Percentiles rank a stretch among this genome's conserved stretches.
Evolutionary conservation across 2,329 filamentous ascomycete genomes (phyloP).

Genomic region (Cytospora piceae): DNA sequence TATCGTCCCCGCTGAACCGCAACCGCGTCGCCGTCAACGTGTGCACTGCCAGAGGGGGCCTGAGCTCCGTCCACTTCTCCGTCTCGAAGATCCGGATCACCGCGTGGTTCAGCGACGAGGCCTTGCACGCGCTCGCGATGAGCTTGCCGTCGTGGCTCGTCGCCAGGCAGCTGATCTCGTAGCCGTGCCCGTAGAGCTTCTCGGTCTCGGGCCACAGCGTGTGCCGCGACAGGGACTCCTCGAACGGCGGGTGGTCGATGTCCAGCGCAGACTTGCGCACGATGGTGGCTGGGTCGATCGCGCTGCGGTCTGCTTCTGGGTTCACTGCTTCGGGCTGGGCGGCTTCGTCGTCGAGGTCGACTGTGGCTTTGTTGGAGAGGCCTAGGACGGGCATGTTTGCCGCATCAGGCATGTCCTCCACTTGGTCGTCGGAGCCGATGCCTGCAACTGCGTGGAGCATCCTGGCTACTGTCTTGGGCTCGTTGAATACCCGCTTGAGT

Average conservation of each 20-base stretch:
- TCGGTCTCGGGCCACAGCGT: conserved; percentile 96
- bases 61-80: conserved; percentile 82
- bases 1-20: conserved; percentile 76
- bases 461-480: conserved; percentile 80
- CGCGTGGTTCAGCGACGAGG: conserved; percentile 90
- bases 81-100: conserved; percentile 93
- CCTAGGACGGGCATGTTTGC: conserved; percentile 95
- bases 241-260: conserved; percentile 76
- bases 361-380: conserved; percentile 91
- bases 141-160: conserved; percentile 73
- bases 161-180: conserved; percentile 90
- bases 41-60: conserved; percentile 81
- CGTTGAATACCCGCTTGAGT: conserved; percentile 91
- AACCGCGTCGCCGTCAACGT: conserved; percentile 83
- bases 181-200: conserved; percentile 97
- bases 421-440: conserved; percentile 48
- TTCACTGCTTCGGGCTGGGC: conserved; percentile 41
- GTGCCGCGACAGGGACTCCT: conserved; percentile 86
- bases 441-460: conserved; percentile 72
- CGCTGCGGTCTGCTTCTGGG: conserved; percentile 54
- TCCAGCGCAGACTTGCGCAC: conserved; percentile 66
- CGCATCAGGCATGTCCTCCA: conserved; percentile 71
- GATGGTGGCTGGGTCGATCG: conserved; percentile 58
- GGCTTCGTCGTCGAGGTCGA: conserved; percentile 56
- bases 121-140: conserved; percentile 90